Percentiles rank a stretch among this genome's conserved stretches.
These are phyloP conservation scores for Lolium multiflorum DNA, from an alignment of 176 grass and related monocot species.

Conservation along the genomic window DNA sequence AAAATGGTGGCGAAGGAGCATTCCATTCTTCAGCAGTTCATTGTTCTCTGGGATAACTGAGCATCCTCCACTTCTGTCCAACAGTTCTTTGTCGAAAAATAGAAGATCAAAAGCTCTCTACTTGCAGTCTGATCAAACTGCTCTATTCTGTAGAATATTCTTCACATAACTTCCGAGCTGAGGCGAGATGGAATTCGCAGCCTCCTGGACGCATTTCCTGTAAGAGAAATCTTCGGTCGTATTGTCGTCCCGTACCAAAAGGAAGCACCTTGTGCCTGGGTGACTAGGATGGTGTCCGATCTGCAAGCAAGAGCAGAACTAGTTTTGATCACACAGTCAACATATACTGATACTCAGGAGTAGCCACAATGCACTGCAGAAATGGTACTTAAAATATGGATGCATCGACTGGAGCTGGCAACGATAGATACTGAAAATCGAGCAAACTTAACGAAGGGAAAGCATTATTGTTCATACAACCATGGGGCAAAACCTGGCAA, in stretches of 20 bases:
- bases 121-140: neutral
- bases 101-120: constrained; percentile 29
- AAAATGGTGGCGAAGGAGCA: neutral
- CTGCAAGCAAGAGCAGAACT: constrained; percentile 29
- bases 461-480: constrained; percentile 23
- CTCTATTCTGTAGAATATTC: constrained; percentile 40
- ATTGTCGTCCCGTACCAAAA: constrained; percentile 39
- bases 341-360: neutral
- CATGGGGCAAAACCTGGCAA: neutral
- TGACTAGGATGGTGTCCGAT: constrained; percentile 50
- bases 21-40: neutral
- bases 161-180: constrained; percentile 39
- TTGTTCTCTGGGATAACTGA: neutral
- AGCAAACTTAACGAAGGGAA: constrained; percentile 3
- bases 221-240: constrained; percentile 54
- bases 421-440: neutral
- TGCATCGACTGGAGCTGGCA: neutral
- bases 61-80: neutral
- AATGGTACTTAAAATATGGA: constrained; percentile 29
- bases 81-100: neutral
- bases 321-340: neutral
- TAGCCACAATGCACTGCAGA: constrained; percentile 4
- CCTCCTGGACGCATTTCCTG: constrained; percentile 50
- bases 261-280: constrained; percentile 45
- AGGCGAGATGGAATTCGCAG: constrained; percentile 49